phyloP scores from a whole-genome alignment of 805 yeast species.

The Ogataea pilisensis region DNA sequence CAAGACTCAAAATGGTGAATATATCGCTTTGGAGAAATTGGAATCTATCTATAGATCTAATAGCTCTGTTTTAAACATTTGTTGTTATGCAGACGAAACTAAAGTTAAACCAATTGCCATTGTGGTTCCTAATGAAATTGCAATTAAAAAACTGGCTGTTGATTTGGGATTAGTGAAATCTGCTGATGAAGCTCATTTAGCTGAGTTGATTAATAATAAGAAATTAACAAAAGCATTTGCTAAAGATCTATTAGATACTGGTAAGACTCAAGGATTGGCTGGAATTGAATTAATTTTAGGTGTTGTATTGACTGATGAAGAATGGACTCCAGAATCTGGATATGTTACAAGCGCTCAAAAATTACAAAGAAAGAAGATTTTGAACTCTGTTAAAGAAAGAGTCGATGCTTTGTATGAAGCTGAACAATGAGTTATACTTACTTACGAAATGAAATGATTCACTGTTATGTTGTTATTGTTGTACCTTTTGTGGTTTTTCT shows the following conservation, averaged over 20 bases:
- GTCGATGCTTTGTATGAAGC: constrained; percentile 61
- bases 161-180: constrained; percentile 47
- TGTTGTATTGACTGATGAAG: constrained; percentile 74
- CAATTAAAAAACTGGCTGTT: constrained; percentile 56
- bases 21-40: constrained; percentile 92
- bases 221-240: constrained; percentile 52
- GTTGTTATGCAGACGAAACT: constrained; percentile 87
- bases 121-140: constrained; percentile 72
- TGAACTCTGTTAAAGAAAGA: constrained; percentile 58
- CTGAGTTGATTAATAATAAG: constrained; percentile 50
- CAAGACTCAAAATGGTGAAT: constrained; percentile 95
- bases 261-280: constrained; percentile 69
- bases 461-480: too few species aligned
- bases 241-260: constrained; percentile 65
- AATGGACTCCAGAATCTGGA: constrained; percentile 98
- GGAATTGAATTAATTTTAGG: constrained; percentile 86
- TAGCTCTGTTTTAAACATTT: constrained; percentile 69
- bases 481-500: too few species aligned
- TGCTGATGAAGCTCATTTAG: constrained; percentile 36
- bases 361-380: constrained; percentile 87
- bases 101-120: constrained; percentile 93
- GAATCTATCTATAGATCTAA: constrained; percentile 89
- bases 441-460: too few species aligned
- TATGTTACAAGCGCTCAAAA: constrained; percentile 94
- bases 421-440: too few species aligned